These are phyloP conservation scores for Wickerhamiella parazyma DNA, from an alignment of 805 yeast species.

Conservation along the genomic window DNA sequence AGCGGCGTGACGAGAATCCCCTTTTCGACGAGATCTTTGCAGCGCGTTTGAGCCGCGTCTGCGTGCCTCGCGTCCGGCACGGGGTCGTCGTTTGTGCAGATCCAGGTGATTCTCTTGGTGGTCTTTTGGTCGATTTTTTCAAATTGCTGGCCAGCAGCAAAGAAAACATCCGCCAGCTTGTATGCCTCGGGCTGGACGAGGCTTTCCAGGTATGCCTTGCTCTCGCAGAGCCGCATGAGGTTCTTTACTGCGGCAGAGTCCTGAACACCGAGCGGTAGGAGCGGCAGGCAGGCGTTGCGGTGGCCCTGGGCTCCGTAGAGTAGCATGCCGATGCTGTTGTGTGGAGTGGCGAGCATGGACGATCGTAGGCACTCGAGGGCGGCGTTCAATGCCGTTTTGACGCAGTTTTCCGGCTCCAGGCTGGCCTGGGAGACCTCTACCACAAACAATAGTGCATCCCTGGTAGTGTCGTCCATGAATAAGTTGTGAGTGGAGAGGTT, in stretches of 20 bases:
- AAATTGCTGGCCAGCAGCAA: conserved; percentile 8
- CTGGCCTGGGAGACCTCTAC: conserved; percentile 26
- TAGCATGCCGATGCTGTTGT: conserved; percentile 66
- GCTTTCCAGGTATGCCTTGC: background rate
- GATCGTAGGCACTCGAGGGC: conserved; percentile 51
- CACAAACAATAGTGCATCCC: conserved; percentile 27
- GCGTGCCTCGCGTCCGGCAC: background rate
- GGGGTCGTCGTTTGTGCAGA: conserved; percentile 18
- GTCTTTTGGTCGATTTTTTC: conserved; percentile 12
- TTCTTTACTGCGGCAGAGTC: conserved; percentile 12
- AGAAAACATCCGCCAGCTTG: conserved; percentile 9
- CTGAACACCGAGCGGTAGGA: conserved; percentile 14
- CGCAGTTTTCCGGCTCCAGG: conserved; percentile 17
- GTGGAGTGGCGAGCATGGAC: conserved; percentile 48
- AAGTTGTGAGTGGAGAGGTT: background rate
- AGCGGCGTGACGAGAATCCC: conserved; percentile 15
- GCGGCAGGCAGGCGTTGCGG: conserved; percentile 23
- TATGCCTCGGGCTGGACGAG: conserved; percentile 6
- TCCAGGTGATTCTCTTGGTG: conserved; percentile 12
- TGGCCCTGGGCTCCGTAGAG: conserved; percentile 26
- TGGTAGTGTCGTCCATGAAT: conserved; percentile 8
- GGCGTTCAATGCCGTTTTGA: conserved; percentile 32
- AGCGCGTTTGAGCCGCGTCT: conserved; percentile 19
- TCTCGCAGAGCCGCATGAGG: conserved; percentile 12
- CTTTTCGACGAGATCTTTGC: conserved; percentile 15